Evolutionary conservation across 306 rosid species (phyloP).

Genomic region (Cotoneaster glaucophyllus): DNA sequence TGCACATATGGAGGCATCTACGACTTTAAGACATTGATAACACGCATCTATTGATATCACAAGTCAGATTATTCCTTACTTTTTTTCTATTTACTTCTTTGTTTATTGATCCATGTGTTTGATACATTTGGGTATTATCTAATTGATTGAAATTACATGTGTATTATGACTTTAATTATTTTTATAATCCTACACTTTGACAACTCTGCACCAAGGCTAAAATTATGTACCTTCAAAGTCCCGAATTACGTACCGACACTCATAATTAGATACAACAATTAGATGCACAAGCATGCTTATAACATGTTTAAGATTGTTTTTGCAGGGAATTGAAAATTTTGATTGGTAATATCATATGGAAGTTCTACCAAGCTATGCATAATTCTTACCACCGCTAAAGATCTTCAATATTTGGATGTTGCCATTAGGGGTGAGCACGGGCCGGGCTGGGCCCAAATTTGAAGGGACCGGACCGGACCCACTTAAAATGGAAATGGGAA

Average conservation of each 20-base stretch:
- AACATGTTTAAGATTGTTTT: background rate
- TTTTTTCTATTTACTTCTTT: too few species aligned
- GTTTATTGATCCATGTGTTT: too few species aligned
- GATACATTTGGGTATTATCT: too few species aligned
- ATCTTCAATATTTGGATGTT: background rate
- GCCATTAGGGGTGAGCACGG: background rate
- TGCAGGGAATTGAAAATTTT: conserved; percentile 10
- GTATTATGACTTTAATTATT: too few species aligned
- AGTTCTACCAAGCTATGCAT: background rate
- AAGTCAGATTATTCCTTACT: too few species aligned
- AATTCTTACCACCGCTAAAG: background rate
- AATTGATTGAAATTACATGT: too few species aligned
- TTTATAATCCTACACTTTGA: background rate
- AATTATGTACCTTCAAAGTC: conserved; percentile 38
- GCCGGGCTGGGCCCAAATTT: too few species aligned
- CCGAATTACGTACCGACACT: conserved; percentile 32
- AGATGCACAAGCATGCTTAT: background rate
- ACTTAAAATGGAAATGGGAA: too few species aligned
- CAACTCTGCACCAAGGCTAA: conserved; percentile 21
- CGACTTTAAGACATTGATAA: too few species aligned
- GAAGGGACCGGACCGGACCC: too few species aligned
- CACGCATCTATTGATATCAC: too few species aligned
- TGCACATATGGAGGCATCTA: too few species aligned
- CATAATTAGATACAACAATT: background rate
- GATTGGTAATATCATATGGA: conserved; percentile 1